Base-by-base conservation (phyloP, 1,284 basidiomycete genomes). In the Trametes versicolor region DNA sequence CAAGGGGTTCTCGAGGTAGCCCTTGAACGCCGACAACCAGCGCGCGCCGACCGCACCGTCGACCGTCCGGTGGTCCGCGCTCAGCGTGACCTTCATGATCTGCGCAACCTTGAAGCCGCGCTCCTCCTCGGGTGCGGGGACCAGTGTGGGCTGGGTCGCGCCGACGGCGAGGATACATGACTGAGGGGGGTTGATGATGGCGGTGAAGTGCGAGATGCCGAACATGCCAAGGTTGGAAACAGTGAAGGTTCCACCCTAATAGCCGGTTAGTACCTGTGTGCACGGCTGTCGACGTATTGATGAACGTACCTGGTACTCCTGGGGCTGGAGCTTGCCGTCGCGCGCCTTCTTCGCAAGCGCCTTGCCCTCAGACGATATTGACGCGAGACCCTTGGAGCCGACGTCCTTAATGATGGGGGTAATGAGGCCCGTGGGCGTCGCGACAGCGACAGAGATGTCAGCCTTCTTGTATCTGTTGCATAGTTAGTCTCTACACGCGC, bases 191-290 rank as follows among this genome's bases (percentile, higher is more conserved):
- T 99, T 99, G 88, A 99, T 98, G 83, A 99, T 99, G 57, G 98
- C 98, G 23, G 97, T 99, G 81, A 99, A 99, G 81, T 98, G 91
- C 63, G 90, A 89, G 74, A 97, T 88, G 72, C 95, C 97, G 76
- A 88, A 98, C 98, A 99, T 99, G 81, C 98, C 98, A 71, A 99
- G 87, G 83, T 99, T 99, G 71, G 98, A 99, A 78, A 99, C 96
- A 61, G 98, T 99, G 84, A 99, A 99, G 13, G 96, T 94, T 62
- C 98, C 98, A 69, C 98, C 98, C 92, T 96, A 74, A 57, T 23
- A 36, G 36, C 60, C 8, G 13, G 27, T 50, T 4, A 47, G 29
- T n/a, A 10, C 10, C 32, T n/a, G 39, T 58, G 51, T 36, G 25
- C 48, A 1, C 47, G 60, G 29, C 39, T 48, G 43, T n/a, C n/a